These are phyloP conservation scores for Candida maesae DNA, from an alignment of 805 yeast species.

Conservation along the genomic window DNA sequence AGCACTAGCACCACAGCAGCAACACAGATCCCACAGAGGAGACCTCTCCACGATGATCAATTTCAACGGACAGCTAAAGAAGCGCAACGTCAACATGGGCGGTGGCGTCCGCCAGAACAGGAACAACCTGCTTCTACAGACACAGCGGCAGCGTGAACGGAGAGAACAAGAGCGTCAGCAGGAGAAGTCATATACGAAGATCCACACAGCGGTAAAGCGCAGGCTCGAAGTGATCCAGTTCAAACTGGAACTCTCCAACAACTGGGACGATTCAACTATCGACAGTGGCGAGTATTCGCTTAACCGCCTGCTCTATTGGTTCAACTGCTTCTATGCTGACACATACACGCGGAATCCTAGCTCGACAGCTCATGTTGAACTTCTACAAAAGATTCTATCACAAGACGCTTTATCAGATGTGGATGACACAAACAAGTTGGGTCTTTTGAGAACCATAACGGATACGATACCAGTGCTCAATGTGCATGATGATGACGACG, in stretches of 20 bases:
- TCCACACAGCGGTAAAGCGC: constrained; percentile 49
- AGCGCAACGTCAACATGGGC: constrained; percentile 58
- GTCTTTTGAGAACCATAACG: constrained; percentile 10
- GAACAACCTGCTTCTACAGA: constrained; percentile 51
- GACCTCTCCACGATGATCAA: constrained; percentile 8
- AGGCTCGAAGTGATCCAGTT: constrained; percentile 31
- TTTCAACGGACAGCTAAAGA: constrained; percentile 62
- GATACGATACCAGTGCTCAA: constrained; percentile 6
- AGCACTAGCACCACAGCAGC: not conserved
- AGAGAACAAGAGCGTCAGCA: constrained; percentile 55
- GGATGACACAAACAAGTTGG: not conserved
- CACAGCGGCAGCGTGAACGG: constrained; percentile 60
- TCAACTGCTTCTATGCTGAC: constrained; percentile 30
- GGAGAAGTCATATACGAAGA: constrained; percentile 42
- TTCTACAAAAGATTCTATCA: constrained; percentile 3
- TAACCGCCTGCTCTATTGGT: constrained; percentile 21
- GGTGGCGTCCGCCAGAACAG: constrained; percentile 34
- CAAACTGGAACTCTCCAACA: constrained; percentile 21
- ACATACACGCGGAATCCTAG: constrained; percentile 14
- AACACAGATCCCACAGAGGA: too few species aligned
- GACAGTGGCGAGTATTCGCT: constrained; percentile 1
- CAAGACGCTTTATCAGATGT: not conserved
- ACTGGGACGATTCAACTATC: constrained; percentile 18
- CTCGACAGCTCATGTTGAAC: constrained; percentile 7
- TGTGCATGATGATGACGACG: constrained; percentile 1